Evolutionary conservation across 441 rosid species (phyloP), one percentile per base, ranked within the genome.

Genomic region (Daphne laureola): DNA sequence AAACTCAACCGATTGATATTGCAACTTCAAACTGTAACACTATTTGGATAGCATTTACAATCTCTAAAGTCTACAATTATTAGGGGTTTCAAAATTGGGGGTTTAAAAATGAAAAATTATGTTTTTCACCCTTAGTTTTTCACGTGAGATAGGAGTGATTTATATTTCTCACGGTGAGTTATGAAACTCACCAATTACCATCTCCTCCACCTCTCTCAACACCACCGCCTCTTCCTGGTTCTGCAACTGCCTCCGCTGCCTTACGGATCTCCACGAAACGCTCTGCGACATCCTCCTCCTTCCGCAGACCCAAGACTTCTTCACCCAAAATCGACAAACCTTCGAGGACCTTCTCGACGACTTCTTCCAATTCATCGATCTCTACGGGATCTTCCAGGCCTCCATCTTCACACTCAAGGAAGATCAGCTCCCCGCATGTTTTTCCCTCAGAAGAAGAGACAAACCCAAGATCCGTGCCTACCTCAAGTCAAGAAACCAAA

Each of bases 341-440:
- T 69, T 83, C n/a, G 95, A 87, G 54, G 79, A 77, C 54, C 83
- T 90, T 65, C 76, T 90, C 0, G 86, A 85, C 49, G 84, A 81
- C 45, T 78, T 81, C 55, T 77, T 90, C 52, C 67, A 67, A 4
- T 85, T 90, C 43, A 79, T 83, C 4, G 96, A 87, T 57, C 87
- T 78, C 7, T 87, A 81, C 36, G 98, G 96, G 18, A 77, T 78
- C 58, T 90, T 87, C 74, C 96, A 73, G 45, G 54, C 80, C 0
- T 68, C 76, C 0, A 55, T 79, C 9, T 46, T 87, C 35, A 57
- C 64, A 2, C 80, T 90, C 57, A 85, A 79, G 17, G 96, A 81
- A 47, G 80, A 78, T 53, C 96, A 83, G 1, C 64, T 71, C 48
- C 78, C 91, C 1, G 95, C 84, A 3, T 81, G 71, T 18, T 74